Conservation (phyloP, 345 rosid genomes). For the Ceriops zippeliana region DNA sequence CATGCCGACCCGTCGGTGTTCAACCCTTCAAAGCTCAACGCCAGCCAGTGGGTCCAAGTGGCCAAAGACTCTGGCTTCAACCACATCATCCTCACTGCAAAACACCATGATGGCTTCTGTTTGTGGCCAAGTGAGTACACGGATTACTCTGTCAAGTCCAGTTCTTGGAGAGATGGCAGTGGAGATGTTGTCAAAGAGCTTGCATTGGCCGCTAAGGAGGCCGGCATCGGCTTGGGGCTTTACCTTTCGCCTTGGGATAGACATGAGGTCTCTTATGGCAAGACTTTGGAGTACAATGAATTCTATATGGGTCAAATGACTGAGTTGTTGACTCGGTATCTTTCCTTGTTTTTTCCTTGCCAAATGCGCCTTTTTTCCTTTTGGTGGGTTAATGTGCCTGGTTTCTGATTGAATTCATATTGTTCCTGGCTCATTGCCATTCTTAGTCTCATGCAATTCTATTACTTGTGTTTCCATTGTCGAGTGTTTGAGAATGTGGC, state of each 20-base stretch:
- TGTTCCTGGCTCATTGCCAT: no score
- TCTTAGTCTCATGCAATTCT: no score
- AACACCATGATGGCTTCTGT: conserved; percentile 97
- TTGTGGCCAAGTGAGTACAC: conserved; percentile 81
- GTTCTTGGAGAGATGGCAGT: conserved; percentile 57
- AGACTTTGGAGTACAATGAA: conserved; percentile 81
- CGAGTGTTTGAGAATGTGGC: no score
- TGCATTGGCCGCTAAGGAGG: conserved; percentile 56
- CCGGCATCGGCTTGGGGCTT: conserved; percentile 58
- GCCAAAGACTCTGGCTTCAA: conserved; percentile 71
- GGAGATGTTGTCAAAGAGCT: conserved; percentile 76
- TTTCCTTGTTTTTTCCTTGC: neutral
- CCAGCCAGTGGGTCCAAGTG: conserved; percentile 77
- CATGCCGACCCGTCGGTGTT: conserved; percentile 61
- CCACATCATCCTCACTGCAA: conserved; percentile 72
- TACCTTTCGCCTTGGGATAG: conserved; percentile 97
- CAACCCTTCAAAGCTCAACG: conserved; percentile 56
- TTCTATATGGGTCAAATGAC: conserved; percentile 81
- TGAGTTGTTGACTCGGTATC: conserved; percentile 77
- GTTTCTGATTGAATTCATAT: neutral
- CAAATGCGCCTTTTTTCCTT: neutral
- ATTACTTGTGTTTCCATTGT: no score
- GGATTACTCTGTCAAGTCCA: conserved; percentile 64
- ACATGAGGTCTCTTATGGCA: conserved; percentile 65
- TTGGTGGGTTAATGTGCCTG: neutral